phyloP scores from a whole-genome alignment of 495 filamentous ascomycete species.

The Podospora bellae-mahoneyi region DNA sequence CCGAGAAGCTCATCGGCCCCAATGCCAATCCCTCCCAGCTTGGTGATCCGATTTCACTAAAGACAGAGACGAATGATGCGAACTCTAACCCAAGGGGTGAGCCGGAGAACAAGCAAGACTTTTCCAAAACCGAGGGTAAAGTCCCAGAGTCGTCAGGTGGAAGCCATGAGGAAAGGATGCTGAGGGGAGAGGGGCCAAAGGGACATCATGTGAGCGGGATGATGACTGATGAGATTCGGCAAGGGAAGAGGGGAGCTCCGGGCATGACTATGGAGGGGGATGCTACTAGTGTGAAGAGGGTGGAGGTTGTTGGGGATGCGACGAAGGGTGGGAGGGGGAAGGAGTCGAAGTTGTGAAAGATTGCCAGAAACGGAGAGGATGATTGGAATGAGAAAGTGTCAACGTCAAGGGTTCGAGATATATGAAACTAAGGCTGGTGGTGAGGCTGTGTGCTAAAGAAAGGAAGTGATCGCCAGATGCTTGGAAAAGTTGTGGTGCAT shows the following conservation, averaged over 20 bases:
- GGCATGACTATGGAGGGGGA: constrained; percentile 9
- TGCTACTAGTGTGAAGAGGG: constrained; percentile 21
- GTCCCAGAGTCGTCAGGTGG: constrained; percentile 16
- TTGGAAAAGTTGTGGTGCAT: too few species aligned
- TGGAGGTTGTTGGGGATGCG: constrained; percentile 16
- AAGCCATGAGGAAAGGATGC: constrained; percentile 22
- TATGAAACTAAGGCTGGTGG: too few species aligned
- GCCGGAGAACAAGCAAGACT: neutral
- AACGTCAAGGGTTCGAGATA: too few species aligned
- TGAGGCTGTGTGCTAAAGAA: too few species aligned
- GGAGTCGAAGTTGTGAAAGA: constrained; percentile 15
- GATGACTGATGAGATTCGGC: constrained; percentile 17
- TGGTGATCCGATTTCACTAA: constrained; percentile 42
- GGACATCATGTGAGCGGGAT: constrained; percentile 21
- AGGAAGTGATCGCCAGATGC: too few species aligned
- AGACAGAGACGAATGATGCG: constrained; percentile 37
- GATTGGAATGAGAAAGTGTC: neutral
- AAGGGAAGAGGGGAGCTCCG: constrained; percentile 11
- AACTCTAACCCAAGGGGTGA: constrained; percentile 4
- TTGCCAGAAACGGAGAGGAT: neutral
- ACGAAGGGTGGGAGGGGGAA: constrained; percentile 9
- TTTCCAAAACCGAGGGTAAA: constrained; percentile 7
- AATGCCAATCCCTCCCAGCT: constrained; percentile 41
- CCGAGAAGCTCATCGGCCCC: constrained; percentile 29
- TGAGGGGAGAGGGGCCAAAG: constrained; percentile 12